phyloP scores from a whole-genome alignment of 1,284 basidiomycete genomes.

The Tilletia indica region DNA sequence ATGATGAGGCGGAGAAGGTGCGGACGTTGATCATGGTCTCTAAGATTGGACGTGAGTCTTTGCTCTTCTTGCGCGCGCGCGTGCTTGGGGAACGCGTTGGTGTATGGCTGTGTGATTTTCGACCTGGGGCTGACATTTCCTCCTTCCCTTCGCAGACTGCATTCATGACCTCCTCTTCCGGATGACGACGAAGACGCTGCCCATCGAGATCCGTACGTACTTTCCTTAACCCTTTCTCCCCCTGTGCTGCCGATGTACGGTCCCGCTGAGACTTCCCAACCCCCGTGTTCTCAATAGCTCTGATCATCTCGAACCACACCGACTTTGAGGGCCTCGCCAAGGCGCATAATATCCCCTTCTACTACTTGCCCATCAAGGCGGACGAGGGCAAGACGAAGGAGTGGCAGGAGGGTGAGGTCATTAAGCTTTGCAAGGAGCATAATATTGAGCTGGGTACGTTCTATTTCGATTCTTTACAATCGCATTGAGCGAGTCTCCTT shows the following conservation, averaged over 20 bases:
- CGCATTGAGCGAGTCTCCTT: too few species aligned
- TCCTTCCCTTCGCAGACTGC: conserved; percentile 32
- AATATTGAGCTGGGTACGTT: conserved; percentile 39
- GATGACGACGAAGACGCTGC: conserved; percentile 38
- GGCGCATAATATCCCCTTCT: conserved; percentile 52
- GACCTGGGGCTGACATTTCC: not conserved
- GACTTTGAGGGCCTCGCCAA: conserved; percentile 45
- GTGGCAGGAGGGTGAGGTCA: conserved; percentile 51
- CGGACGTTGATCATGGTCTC: conserved; percentile 52
- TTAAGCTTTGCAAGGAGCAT: conserved; percentile 46
- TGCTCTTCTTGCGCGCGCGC: too few species aligned
- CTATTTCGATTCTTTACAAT: too few species aligned
- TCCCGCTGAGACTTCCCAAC: not conserved
- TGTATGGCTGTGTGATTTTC: not conserved
- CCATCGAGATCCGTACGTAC: conserved; percentile 34
- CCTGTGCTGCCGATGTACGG: conserved; percentile 18
- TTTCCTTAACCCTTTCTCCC: not conserved
- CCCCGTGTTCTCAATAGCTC: conserved; percentile 20
- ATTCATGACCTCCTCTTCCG: conserved; percentile 53
- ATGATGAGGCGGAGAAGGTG: conserved; percentile 44
- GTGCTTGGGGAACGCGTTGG: not conserved
- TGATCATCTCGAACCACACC: conserved; percentile 54
- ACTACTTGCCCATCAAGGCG: conserved; percentile 50
- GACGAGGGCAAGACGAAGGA: conserved; percentile 50
- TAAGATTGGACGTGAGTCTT: conserved; percentile 44